Percentiles rank a stretch among this genome's conserved stretches.
phyloP scores from a whole-genome alignment of 2,329 filamentous ascomycete genomes.

The Apiospora malaysiana region DNA sequence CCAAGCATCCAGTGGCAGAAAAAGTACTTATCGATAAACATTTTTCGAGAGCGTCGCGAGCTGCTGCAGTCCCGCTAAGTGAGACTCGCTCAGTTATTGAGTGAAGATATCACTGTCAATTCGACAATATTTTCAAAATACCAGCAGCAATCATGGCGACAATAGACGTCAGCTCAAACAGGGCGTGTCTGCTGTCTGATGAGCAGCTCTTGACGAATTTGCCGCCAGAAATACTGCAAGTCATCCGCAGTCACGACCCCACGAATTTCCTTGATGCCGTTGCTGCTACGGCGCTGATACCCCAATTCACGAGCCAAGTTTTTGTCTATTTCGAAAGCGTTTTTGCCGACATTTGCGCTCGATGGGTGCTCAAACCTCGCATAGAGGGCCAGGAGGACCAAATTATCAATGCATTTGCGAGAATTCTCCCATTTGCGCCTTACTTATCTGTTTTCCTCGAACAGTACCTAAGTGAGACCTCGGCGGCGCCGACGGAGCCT shows the following conservation, averaged over 20 bases:
- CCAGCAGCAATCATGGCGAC: constrained; percentile 53
- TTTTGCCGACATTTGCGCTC: constrained; percentile 81
- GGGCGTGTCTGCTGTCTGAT: constrained; percentile 62
- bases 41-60: constrained; percentile 27
- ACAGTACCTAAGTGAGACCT: constrained; percentile 43
- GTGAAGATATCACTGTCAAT: constrained; percentile 11
- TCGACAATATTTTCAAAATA: background rate
- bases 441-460: constrained; percentile 77
- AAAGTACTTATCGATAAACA: constrained; percentile 27
- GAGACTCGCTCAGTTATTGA: constrained; percentile 26
- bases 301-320: constrained; percentile 73
- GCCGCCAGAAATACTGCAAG: constrained; percentile 71
- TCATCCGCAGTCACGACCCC: constrained; percentile 68
- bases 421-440: constrained; percentile 81
- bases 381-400: constrained; percentile 45
- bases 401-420: constrained; percentile 75
- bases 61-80: constrained; percentile 21
- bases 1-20: constrained; percentile 28
- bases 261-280: constrained; percentile 74
- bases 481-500: constrained; percentile 27
- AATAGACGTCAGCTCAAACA: constrained; percentile 61
- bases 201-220: constrained; percentile 62
- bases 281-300: constrained; percentile 70
- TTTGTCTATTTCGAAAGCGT: constrained; percentile 77
- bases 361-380: constrained; percentile 68